Evolutionary conservation across 352 stramenopile species (phyloP).

Genomic region (Phytophthora colocasiae): DNA sequence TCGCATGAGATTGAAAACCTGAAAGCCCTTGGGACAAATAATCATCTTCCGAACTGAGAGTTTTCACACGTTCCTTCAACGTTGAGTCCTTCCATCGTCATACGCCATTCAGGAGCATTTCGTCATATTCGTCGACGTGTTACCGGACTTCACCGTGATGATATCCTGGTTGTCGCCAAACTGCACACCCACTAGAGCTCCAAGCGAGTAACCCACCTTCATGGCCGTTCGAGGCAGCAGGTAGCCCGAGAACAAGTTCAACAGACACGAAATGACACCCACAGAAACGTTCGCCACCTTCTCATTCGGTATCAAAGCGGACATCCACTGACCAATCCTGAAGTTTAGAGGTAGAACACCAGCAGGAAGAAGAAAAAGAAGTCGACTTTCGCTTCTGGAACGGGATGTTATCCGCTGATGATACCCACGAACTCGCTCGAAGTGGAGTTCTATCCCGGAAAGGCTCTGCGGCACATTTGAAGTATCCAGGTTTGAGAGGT

Average conservation of each 20-base stretch:
- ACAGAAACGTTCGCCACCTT: conserved; percentile 80
- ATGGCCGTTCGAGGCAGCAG: conserved; percentile 53
- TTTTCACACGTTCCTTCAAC: too few relatives aligned
- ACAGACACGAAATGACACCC: conserved; percentile 60
- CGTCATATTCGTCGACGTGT: conserved; percentile 19
- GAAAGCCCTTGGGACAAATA: too few relatives aligned
- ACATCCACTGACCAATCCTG: conserved; percentile 72
- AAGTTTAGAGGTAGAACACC: conserved; percentile 65
- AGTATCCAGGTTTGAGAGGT: conserved; percentile 22
- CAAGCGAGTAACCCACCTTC: conserved; percentile 51
- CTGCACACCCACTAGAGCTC: conserved; percentile 44
- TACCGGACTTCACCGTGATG: conserved; percentile 15
- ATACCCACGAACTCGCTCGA: not conserved
- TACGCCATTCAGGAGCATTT: too few relatives aligned
- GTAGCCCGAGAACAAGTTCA: conserved; percentile 71
- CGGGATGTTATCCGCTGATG: too few relatives aligned
- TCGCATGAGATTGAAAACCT: too few relatives aligned
- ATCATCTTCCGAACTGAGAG: too few relatives aligned
- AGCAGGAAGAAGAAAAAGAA: conserved; percentile 43
- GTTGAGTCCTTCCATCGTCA: too few relatives aligned
- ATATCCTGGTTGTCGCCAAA: conserved; percentile 39
- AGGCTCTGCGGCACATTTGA: conserved; percentile 14
- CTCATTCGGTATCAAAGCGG: conserved; percentile 65
- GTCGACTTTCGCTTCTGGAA: conserved; percentile 25
- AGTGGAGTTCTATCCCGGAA: conserved; percentile 9